phyloP scores from a whole-genome alignment of 768 basidiomycete genomes.

The Lentinus brumalis region DNA sequence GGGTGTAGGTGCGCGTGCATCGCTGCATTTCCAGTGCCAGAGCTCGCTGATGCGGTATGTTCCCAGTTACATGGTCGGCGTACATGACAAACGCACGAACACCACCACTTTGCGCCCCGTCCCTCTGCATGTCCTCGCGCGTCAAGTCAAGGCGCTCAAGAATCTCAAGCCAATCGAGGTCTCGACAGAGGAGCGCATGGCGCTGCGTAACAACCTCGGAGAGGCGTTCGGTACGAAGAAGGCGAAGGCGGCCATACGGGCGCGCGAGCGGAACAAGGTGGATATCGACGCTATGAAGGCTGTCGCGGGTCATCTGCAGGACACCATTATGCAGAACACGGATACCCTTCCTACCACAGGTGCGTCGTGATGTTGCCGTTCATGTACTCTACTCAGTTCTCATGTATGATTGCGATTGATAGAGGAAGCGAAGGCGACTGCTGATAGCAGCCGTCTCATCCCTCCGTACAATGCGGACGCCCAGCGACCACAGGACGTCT shows the following conservation, averaged over 20 bases:
- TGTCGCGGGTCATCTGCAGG: conserved; percentile 80
- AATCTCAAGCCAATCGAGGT: conserved; percentile 52
- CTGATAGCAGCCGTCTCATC: conserved; percentile 69
- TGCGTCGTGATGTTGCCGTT: conserved; percentile 35
- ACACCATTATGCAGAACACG: conserved; percentile 76
- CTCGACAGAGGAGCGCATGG: conserved; percentile 55
- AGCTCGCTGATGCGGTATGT: background rate
- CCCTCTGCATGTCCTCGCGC: conserved; percentile 68
- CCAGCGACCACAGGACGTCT: conserved; percentile 68
- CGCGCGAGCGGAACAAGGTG: conserved; percentile 86
- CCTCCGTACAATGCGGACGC: conserved; percentile 75
- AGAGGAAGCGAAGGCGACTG: conserved; percentile 70
- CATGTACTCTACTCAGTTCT: conserved; percentile 1
- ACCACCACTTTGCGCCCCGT: conserved; percentile 69
- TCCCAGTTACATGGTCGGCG: conserved; percentile 77
- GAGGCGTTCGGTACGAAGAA: conserved; percentile 96
- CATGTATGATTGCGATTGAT: conserved; percentile 7
- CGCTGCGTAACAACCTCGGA: conserved; percentile 78
- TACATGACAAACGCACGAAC: conserved; percentile 77
- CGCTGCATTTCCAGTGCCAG: too few species aligned
- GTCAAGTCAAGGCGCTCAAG: conserved; percentile 85
- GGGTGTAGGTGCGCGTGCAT: conserved; percentile 64
- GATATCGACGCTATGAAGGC: conserved; percentile 87
- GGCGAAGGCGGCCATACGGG: conserved; percentile 81
- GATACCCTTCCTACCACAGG: conserved; percentile 69